Percentiles rank a stretch among this genome's conserved stretches.
phyloP scores from a whole-genome alignment of 169 alveolate genomes.

The Cryptosporidium xiaoi region DNA sequence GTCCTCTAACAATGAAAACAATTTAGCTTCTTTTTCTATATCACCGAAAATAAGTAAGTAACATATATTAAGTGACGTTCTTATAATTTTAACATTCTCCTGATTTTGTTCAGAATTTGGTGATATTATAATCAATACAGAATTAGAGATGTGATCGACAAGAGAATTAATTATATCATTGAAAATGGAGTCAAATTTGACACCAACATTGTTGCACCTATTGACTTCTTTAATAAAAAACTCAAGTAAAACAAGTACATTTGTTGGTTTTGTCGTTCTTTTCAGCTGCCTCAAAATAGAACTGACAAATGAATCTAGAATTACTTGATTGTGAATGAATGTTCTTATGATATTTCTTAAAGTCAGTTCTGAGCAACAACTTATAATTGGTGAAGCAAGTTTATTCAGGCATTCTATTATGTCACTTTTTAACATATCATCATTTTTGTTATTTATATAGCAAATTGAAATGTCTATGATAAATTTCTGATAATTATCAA shows the following conservation, averaged over 20 bases:
- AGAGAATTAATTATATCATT: slow-evolving; percentile 6
- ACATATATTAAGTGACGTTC: slow-evolving; percentile 31
- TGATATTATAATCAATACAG: slow-evolving; percentile 15
- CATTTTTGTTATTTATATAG: slow-evolving; percentile 8
- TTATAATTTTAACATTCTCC: slow-evolving; percentile 17
- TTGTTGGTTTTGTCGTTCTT: slow-evolving; percentile 8
- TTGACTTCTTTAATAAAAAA: background rate
- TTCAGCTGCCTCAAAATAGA: slow-evolving; percentile 25
- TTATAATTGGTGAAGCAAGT: slow-evolving; percentile 7
- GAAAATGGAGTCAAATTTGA: background rate
- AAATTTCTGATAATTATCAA: slow-evolving; percentile 7
- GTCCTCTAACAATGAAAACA: slow-evolving; percentile 16
- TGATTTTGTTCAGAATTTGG: slow-evolving; percentile 7
- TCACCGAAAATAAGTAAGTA: slow-evolving; percentile 1
- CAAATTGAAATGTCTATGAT: slow-evolving; percentile 14
- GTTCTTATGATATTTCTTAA: background rate
- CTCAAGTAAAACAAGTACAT: background rate
- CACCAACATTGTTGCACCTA: background rate
- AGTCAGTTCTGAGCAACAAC: background rate
- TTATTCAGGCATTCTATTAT: background rate
- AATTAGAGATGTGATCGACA: slow-evolving; percentile 22
- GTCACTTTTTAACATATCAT: slow-evolving; percentile 1
- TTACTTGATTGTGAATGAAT: background rate
- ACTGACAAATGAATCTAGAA: background rate
- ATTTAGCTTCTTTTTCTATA: background rate